These are phyloP conservation scores for Blastomyces emzantsi DNA, from an alignment of 2,329 filamentous ascomycete species.

Conservation along the genomic window DNA sequence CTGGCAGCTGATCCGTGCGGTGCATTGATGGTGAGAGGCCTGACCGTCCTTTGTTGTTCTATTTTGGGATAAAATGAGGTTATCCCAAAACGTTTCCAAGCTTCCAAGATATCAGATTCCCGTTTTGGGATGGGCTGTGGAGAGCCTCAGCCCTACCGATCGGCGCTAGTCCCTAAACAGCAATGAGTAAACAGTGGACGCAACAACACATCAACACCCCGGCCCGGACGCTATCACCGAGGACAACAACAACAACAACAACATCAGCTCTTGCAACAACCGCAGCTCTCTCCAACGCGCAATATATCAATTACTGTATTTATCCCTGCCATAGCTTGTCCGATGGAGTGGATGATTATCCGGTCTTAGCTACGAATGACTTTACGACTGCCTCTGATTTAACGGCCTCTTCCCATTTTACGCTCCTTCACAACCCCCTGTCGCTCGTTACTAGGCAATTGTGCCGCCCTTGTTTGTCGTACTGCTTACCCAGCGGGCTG, in stretches of 20 bases:
- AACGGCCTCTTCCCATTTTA: background rate
- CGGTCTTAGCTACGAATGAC: background rate
- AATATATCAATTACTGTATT: background rate
- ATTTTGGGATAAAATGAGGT: background rate
- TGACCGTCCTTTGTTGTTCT: background rate
- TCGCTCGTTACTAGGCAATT: slow-evolving; percentile 4
- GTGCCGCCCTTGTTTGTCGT: slow-evolving; percentile 5
- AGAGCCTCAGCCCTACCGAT: slow-evolving; percentile 7
- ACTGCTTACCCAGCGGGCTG: background rate
- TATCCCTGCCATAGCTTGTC: background rate
- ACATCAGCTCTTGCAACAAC: slow-evolving; percentile 22
- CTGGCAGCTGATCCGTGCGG: background rate
- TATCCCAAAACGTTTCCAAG: background rate
- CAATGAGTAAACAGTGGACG: slow-evolving; percentile 28
- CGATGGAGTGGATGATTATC: background rate
- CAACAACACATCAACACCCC: slow-evolving; percentile 20
- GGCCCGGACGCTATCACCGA: slow-evolving; percentile 18
- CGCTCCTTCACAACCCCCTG: background rate
- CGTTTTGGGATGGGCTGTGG: background rate
- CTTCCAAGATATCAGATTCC: background rate
- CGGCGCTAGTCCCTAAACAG: slow-evolving; percentile 30
- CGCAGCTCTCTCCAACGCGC: slow-evolving; percentile 8
- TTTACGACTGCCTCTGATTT: background rate
- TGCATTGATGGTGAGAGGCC: background rate
- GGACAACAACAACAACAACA: slow-evolving; percentile 3